A percentile compares a stretch with the other conserved stretches of the same genome.
phyloP scores from a whole-genome alignment of 768 basidiomycete genomes.

The Phaffia australis region DNA sequence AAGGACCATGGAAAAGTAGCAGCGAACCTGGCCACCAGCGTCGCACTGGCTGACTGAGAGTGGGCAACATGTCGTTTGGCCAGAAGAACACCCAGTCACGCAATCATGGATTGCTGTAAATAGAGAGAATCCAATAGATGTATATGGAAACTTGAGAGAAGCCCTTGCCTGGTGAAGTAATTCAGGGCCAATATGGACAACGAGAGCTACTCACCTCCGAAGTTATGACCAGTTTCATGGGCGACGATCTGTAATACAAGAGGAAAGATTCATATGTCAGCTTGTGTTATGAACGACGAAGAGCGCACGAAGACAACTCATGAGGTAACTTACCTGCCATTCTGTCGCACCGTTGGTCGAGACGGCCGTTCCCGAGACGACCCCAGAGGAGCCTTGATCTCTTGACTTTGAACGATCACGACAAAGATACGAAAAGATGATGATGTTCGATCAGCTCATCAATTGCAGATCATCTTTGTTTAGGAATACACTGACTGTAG shows the following conservation, averaged over 20 bases:
- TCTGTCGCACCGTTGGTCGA: slow-evolving; percentile 65
- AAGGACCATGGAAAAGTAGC: too few species aligned
- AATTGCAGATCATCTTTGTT: neutral
- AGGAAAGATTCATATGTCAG: neutral
- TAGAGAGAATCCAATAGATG: too few species aligned
- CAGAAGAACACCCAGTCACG: slow-evolving; percentile 52
- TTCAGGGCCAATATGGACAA: too few species aligned
- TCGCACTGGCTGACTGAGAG: too few species aligned
- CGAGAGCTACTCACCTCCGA: too few species aligned
- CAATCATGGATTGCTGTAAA: slow-evolving; percentile 50
- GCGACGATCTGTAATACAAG: slow-evolving; percentile 52
- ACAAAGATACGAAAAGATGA: slow-evolving; percentile 37
- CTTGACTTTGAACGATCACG: slow-evolving; percentile 2
- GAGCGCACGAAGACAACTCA: slow-evolving; percentile 20
- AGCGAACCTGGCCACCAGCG: too few species aligned
- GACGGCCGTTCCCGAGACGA: slow-evolving; percentile 71
- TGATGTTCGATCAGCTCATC: neutral
- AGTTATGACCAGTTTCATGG: slow-evolving; percentile 55
- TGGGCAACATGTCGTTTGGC: too few species aligned
- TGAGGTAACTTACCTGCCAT: slow-evolving; percentile 41
- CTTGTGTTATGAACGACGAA: neutral
- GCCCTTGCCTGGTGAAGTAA: too few species aligned
- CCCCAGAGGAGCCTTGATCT: slow-evolving; percentile 38
- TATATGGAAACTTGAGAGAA: too few species aligned
- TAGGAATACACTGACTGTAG: slow-evolving; percentile 31